Conservation (phyloP, 2,329 filamentous ascomycete genomes). For the Calycina herbarum region DNA sequence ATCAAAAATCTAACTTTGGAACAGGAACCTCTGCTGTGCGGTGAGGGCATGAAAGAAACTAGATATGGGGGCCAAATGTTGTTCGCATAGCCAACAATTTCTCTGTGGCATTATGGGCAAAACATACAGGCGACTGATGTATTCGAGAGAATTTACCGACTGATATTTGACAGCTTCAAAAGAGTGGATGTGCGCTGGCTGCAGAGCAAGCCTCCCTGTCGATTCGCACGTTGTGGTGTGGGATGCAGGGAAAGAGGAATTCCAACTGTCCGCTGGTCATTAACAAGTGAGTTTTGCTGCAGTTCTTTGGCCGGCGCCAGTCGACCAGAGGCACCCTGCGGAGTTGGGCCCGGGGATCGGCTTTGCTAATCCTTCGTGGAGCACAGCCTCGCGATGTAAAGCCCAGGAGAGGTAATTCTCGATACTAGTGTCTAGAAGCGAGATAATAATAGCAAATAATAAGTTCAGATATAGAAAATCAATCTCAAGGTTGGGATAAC, state of each 20-base stretch:
- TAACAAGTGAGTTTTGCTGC: not conserved
- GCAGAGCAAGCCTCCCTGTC: conserved; percentile 1
- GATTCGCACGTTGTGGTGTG: conserved; percentile 2
- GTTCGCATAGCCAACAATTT: not conserved
- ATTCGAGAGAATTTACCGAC: not conserved
- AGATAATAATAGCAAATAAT: conserved; percentile 1
- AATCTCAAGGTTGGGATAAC: not conserved
- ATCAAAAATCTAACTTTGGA: too few relatives aligned
- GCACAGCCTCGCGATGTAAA: not conserved
- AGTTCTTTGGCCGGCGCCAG: not conserved
- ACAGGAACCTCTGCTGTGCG: too few relatives aligned
- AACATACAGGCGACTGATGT: not conserved
- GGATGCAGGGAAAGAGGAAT: not conserved
- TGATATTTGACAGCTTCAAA: not conserved
- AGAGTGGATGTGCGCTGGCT: not conserved
- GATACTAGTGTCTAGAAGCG: not conserved
- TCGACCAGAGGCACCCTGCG: not conserved
- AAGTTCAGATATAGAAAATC: not conserved
- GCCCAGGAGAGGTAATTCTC: not conserved
- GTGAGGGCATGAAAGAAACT: too few relatives aligned
- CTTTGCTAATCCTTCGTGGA: conserved; percentile 1
- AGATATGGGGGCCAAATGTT: not conserved
- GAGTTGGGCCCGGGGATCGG: not conserved
- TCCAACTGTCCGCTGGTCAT: not conserved
- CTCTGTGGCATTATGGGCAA: not conserved